Evolutionary conservation across 2,329 filamentous ascomycete species (phyloP), one percentile per base, ranked within the genome.

Genomic region (Nectriaceae sp.): DNA sequence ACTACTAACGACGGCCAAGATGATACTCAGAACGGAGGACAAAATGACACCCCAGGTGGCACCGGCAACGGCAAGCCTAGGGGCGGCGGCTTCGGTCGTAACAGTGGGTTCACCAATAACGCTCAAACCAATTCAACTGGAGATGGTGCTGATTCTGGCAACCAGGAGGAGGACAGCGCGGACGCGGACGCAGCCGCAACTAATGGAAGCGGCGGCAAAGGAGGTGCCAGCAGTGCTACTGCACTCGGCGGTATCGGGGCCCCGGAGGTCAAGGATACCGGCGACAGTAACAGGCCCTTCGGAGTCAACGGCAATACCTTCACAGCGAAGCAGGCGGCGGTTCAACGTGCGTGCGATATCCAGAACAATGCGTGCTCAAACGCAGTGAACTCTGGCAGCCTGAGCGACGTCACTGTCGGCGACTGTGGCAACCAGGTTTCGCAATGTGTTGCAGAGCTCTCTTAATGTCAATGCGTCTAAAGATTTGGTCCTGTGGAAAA

Each of bases 321-420:
- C 62, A 76, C 77, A 33, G 78, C 78, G 62, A 64, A 78, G 55
- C 68, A 64, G 3, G 78, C 76, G 10, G 84, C 84, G 18, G 68
- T 78, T 35, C 77, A 84, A 66, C 75, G 84, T 40, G 77, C 81
- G 29, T 88, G 84, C 62, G 76, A 83, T 52, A 77, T 84, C 49
- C 82, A 87, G 70, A 79, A 83, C 70, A 86, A 85, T 59, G 68
- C 65, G 3, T 88, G 84, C 60, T 71, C 78, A 11, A 69, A 83
- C 53, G 76, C 76, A 21, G 78, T 78, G 47, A 86, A 85, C 65
- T 58, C 68, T 11, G 79, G 81, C 18, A 49, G 66, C 42, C 56
- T 71, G 13, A 55, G 62, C 3, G 72, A 72, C 35, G 63, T 72
- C 49, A 70, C 67, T 3, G 66, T 78, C 21, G 53, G 61, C n/a